Evolutionary conservation across 148 eudicot genomes (phyloP).

Genomic region (Dysphania ambrosioides): DNA sequence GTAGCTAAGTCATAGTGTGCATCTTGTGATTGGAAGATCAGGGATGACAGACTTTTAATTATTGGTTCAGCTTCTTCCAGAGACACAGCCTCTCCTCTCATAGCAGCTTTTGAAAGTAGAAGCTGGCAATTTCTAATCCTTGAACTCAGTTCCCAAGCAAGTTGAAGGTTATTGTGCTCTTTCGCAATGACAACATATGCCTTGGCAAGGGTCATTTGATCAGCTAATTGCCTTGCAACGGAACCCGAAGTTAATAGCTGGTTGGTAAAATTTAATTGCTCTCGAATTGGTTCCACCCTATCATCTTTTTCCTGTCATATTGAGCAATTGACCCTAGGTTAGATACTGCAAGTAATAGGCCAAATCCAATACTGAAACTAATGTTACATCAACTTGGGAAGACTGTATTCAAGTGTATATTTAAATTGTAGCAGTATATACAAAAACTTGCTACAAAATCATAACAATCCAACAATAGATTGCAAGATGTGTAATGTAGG

Average conservation of each 20-base stretch:
- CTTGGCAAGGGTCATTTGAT: conserved; percentile 76
- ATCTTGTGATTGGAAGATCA: conserved; percentile 64
- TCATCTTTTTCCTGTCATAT: conserved; percentile 43
- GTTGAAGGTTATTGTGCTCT: conserved; percentile 70
- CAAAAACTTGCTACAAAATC: not conserved
- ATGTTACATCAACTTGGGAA: no score
- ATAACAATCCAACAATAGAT: not conserved
- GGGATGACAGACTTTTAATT: conserved; percentile 51
- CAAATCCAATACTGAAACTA: not conserved
- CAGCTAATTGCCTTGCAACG: conserved; percentile 67
- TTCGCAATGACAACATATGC: conserved; percentile 76
- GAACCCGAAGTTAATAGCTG: conserved; percentile 49
- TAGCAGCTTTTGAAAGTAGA: conserved; percentile 80
- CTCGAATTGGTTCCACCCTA: conserved; percentile 23
- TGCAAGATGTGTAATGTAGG: not conserved
- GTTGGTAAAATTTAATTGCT: conserved; percentile 41
- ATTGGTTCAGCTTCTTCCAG: conserved; percentile 57
- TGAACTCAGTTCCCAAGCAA: conserved; percentile 76
- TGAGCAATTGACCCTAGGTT: conserved; percentile 6
- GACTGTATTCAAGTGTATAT: not conserved
- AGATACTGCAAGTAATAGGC: not conserved
- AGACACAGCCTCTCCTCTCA: conserved; percentile 56
- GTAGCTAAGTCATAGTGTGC: conserved; percentile 81
- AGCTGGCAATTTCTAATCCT: conserved; percentile 64
- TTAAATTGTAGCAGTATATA: not conserved